phyloP scores from a whole-genome alignment of 768 basidiomycete species.

The Polyporus arcularius region DNA sequence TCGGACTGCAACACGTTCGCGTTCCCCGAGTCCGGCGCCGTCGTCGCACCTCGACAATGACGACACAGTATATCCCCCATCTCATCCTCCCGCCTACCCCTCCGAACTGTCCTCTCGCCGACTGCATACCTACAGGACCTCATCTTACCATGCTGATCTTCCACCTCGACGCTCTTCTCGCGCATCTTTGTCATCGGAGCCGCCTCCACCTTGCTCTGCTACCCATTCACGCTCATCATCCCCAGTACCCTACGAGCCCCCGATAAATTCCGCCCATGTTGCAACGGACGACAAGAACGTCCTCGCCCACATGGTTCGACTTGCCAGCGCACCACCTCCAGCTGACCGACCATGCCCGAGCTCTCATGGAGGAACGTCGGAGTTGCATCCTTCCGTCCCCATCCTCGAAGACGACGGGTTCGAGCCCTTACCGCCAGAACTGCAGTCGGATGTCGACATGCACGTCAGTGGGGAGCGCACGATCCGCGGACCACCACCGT shows the following conservation, averaged over 20 bases:
- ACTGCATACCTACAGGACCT: not conserved
- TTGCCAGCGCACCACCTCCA: conserved; percentile 29
- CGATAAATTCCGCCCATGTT: conserved; percentile 31
- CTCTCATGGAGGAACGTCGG: conserved; percentile 10
- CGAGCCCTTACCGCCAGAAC: conserved; percentile 16
- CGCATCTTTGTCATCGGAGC: not conserved
- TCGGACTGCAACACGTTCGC: not conserved
- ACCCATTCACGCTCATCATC: conserved; percentile 1
- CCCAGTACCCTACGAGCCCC: conserved; percentile 8
- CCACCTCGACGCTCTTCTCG: conserved; percentile 1
- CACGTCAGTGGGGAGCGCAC: not conserved
- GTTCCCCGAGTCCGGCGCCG: conserved; percentile 6
- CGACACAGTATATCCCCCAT: not conserved
- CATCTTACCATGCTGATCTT: not conserved
- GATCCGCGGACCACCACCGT: not conserved
- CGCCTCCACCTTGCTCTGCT: not conserved
- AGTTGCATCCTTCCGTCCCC: conserved; percentile 18
- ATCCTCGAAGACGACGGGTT: conserved; percentile 25
- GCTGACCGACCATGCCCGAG: conserved; percentile 7
- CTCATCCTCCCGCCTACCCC: conserved; percentile 15
- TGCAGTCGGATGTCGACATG: conserved; percentile 9
- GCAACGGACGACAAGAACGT: conserved; percentile 39
- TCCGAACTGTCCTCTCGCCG: not conserved
- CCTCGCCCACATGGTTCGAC: conserved; percentile 32
- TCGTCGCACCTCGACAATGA: not conserved